These are phyloP conservation scores for Amanita inopinata DNA, from an alignment of 768 basidiomycete species.

Conservation along the genomic window DNA sequence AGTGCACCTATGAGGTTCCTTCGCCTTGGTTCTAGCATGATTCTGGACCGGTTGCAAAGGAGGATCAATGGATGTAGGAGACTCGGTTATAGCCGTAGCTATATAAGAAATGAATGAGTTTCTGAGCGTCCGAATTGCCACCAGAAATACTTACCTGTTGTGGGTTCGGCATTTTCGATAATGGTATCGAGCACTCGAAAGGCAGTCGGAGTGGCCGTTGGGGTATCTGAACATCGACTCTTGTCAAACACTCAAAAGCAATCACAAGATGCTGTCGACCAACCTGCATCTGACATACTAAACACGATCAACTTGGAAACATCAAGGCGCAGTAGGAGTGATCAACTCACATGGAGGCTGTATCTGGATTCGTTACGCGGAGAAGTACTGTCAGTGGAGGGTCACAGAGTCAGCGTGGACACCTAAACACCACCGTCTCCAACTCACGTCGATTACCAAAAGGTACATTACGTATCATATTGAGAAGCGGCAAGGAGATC, in stretches of 20 bases:
- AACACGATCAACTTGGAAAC: neutral
- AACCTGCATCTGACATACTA: conserved; percentile 14
- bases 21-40: neutral
- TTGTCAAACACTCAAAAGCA: conserved; percentile 14
- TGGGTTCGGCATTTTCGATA: conserved; percentile 4
- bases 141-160: conserved; percentile 1
- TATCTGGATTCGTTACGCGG: conserved; percentile 30
- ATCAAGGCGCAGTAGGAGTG: conserved; percentile 6
- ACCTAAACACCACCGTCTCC: conserved; percentile 6
- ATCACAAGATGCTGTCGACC: conserved; percentile 20
- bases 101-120: conserved; percentile 2
- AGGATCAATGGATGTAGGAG: conserved; percentile 3
- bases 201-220: neutral
- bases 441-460: conserved; percentile 35
- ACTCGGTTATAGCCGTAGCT: neutral
- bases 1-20: conserved; percentile 1
- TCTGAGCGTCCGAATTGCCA: neutral
- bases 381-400: conserved; percentile 15
- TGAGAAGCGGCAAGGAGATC: conserved; percentile 38
- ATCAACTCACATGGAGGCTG: conserved; percentile 25
- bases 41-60: neutral
- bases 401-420: conserved; percentile 9
- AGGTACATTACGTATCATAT: conserved; percentile 37
- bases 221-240: neutral
- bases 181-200: conserved; percentile 9